Conservation (phyloP, 1,284 basidiomycete species). For the Paramarasmius palmivorus region DNA sequence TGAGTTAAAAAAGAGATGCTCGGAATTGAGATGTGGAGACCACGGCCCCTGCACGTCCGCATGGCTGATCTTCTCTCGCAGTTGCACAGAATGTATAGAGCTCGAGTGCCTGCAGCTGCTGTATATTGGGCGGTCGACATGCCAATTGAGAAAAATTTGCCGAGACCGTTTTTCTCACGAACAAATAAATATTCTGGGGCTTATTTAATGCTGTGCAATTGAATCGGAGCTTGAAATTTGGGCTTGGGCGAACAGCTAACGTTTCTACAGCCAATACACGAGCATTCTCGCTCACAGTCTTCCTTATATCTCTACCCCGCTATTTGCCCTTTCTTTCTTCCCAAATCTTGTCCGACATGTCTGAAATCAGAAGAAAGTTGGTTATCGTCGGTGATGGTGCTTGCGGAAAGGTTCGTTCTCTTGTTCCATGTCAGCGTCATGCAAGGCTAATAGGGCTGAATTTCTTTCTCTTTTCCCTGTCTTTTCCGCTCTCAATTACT, state of each 20-base stretch:
- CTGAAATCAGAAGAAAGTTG: slow-evolving; percentile 77
- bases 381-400: slow-evolving; percentile 84
- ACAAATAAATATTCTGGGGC: no score
- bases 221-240: neutral
- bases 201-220: neutral
- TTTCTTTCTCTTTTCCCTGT: neutral
- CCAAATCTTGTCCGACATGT: slow-evolving; percentile 1
- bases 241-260: neutral
- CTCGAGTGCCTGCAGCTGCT: no score
- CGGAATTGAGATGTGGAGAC: no score
- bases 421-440: slow-evolving; percentile 4
- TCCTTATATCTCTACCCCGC: neutral
- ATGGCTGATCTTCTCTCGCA: no score
- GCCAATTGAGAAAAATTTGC: no score
- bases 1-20: no score
- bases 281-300: neutral
- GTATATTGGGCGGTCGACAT: no score
- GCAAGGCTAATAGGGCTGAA: neutral
- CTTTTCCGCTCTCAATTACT: neutral
- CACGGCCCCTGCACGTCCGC: no score
- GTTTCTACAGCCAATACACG: neutral
- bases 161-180: no score
- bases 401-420: slow-evolving; percentile 67
- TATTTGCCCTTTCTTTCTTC: neutral
- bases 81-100: no score